Evolutionary conservation across 2,329 filamentous ascomycete species (phyloP), one percentile per base, ranked within the genome.

Genomic region (Aspergillus sojae): DNA sequence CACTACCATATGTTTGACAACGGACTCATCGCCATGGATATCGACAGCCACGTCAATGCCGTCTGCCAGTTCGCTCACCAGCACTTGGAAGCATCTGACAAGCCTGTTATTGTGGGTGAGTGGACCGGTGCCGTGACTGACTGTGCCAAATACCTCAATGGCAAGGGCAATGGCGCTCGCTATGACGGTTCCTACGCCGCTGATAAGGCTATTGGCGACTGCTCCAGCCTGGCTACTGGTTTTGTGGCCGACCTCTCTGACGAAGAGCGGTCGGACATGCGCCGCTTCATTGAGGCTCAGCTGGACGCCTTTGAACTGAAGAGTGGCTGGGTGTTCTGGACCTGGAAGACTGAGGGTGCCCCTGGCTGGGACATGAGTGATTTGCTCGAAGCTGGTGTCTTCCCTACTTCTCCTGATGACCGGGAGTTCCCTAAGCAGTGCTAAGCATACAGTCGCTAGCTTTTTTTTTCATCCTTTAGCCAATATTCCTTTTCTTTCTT

Each of bases 81-180:
- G 9, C 87, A 86, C 65, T 71, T 82, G 63, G 74, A 76, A 7
- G 79, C 81, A 36, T 79, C 81, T 5, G 87, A 91, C 74, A 90
- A 91, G 74, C 89, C 86, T 83, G 84, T 85, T n/a, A 79, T 91
- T 60, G 84, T 89, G 5, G 89, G 89, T 48, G 89, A 91, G 74
- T 91, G 89, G 88, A 86, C 85, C 1, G 88, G 83, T 26, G 89
- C 88, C 16, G 84, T 90, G 82, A 91, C 89, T 3, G 83, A 85
- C 65, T 86, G 85, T 67, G 82, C 85, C 10, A 81, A 79, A 56
- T 83, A 79, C 62, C 71, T 82, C 55, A 86, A 86, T 65, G 87
- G 89, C 46, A 84, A 84, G 62, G 84, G 84, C 2, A 76, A 85
- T 50, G 88, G 88, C 14, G 82, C 88, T 10, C 82, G 89, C 41